Percentiles rank a stretch among this genome's conserved stretches.
Evolutionary conservation across 2,329 filamentous ascomycete species (phyloP).

Genomic region (Talaromyces rugulosus): DNA sequence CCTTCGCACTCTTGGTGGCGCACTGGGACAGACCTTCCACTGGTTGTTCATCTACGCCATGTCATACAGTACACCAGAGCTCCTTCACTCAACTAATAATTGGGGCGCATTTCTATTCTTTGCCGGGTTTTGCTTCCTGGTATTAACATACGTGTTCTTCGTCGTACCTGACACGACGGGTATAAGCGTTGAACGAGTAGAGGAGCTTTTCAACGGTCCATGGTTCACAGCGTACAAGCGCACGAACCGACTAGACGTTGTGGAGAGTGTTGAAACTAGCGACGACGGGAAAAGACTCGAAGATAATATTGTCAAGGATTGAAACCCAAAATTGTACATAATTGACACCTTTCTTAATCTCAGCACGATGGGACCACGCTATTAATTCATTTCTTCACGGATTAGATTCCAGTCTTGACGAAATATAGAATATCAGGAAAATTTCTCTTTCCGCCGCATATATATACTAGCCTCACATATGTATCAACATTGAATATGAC

Average conservation of each 20-base stretch:
- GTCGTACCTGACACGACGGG: slow-evolving; percentile 35
- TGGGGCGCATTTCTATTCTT: slow-evolving; percentile 47
- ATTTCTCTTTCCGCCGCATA: no score
- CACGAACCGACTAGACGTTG: background rate
- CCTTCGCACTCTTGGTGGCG: slow-evolving; percentile 41
- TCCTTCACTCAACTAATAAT: slow-evolving; percentile 31
- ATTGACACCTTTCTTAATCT: background rate
- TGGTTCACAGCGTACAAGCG: background rate
- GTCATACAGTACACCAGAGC: slow-evolving; percentile 28
- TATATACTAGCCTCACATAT: no score
- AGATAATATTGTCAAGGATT: background rate
- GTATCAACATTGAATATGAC: no score
- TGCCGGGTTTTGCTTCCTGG: slow-evolving; percentile 34
- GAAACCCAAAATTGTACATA: background rate
- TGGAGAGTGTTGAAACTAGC: background rate
- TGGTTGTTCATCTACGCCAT: slow-evolving; percentile 43
- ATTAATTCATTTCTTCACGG: no score
- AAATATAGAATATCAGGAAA: no score
- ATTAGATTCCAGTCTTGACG: no score
- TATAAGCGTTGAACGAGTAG: background rate
- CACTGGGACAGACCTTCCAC: slow-evolving; percentile 37
- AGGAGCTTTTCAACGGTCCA: background rate
- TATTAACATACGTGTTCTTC: slow-evolving; percentile 36
- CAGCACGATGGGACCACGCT: no score
- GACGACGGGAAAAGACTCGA: background rate